Conservation (phyloP, 306 rosid genomes). For the Myrica gale region DNA sequence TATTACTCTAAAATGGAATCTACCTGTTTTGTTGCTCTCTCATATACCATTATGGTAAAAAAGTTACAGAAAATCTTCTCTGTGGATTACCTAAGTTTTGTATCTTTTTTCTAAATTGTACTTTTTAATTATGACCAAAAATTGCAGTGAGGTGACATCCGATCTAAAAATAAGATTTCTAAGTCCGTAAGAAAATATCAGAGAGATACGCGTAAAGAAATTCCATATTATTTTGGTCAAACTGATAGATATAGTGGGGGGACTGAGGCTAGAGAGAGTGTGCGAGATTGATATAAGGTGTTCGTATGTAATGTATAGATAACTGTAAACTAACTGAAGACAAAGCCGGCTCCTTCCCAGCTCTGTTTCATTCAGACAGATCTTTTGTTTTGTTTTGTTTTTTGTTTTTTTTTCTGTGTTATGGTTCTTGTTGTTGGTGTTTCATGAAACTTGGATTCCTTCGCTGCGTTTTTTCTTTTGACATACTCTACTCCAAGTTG, state of each 20-base stretch:
- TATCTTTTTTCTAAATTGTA: too few relatives aligned
- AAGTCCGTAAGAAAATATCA: background rate
- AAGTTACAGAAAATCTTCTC: too few relatives aligned
- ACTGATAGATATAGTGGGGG: conserved; percentile 4
- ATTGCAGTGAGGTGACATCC: too few relatives aligned
- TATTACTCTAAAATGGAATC: too few relatives aligned
- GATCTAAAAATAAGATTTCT: too few relatives aligned
- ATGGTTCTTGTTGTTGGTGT: conserved; percentile 30
- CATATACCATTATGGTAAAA: too few relatives aligned
- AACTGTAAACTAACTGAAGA: conserved; percentile 1
- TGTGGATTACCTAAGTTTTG: too few relatives aligned
- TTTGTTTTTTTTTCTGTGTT: conserved; percentile 26
- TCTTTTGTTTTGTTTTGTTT: background rate
- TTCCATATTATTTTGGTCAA: conserved; percentile 30
- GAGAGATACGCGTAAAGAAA: background rate
- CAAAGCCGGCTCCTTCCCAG: conserved; percentile 30
- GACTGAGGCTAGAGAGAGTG: background rate
- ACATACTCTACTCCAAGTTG: conserved; percentile 18
- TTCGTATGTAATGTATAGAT: background rate
- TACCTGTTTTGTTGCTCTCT: too few relatives aligned
- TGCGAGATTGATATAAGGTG: background rate
- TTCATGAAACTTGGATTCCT: conserved; percentile 29
- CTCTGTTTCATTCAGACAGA: conserved; percentile 10
- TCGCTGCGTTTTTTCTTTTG: conserved; percentile 28
- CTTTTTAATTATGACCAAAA: too few relatives aligned